Percentiles rank a stretch among this genome's conserved stretches.
These are phyloP conservation scores for Podospora sp. DNA, from an alignment of 495 filamentous ascomycete species.

Conservation along the genomic window DNA sequence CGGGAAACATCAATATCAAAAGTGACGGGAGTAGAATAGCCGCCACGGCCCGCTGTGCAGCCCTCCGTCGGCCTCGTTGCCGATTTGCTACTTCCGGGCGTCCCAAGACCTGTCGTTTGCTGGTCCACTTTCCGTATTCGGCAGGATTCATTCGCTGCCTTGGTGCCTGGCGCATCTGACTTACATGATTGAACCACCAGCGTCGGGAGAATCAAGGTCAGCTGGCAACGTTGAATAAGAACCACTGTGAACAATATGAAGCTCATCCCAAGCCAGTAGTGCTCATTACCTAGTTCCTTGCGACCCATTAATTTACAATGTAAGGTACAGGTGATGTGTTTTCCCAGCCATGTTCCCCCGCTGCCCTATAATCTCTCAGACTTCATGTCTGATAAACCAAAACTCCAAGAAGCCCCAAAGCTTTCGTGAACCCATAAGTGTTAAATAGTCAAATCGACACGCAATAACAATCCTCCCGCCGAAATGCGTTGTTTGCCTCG, in stretches of 20 bases:
- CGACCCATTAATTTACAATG: not conserved
- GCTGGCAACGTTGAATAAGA: too few relatives aligned
- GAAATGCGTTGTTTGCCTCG: not conserved
- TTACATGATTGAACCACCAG: too few relatives aligned
- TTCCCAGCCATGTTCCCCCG: not conserved
- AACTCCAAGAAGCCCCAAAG: not conserved
- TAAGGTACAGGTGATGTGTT: conserved; percentile 2
- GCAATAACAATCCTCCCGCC: not conserved
- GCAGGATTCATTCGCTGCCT: conserved; percentile 5
- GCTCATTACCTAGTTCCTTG: too few relatives aligned
- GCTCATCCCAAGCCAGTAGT: too few relatives aligned
- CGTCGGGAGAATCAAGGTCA: too few relatives aligned
- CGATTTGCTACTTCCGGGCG: not conserved
- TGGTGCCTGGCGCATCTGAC: too few relatives aligned
- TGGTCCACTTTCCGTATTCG: conserved; percentile 19
- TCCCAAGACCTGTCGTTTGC: conserved; percentile 16
- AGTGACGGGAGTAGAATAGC: not conserved
- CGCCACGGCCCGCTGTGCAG: not conserved
- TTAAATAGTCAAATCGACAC: not conserved
- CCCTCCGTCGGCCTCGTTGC: not conserved
- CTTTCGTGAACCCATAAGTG: not conserved
- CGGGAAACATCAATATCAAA: not conserved
- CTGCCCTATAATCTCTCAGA: too few relatives aligned
- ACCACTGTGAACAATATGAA: too few relatives aligned
- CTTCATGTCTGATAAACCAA: not conserved